Conservation (phyloP, 495 filamentous ascomycete species). For the Emericellopsis terricola region DNA sequence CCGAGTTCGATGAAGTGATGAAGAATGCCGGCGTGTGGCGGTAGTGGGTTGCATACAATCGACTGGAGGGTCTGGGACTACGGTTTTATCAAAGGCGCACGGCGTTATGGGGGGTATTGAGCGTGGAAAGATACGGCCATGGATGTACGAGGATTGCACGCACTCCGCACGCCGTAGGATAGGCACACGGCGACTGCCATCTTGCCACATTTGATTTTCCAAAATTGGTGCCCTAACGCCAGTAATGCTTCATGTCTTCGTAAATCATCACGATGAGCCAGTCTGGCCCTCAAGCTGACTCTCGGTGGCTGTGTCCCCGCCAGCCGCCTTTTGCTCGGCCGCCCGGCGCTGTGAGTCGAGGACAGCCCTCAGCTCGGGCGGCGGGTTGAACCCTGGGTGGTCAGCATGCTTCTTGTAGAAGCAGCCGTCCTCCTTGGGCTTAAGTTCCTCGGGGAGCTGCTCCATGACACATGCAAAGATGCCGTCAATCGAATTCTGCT, state of each 20-base stretch:
- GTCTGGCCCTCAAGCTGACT: too few relatives aligned
- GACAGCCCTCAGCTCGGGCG: conserved; percentile 29
- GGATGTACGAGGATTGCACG: too few relatives aligned
- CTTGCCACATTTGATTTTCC: not conserved
- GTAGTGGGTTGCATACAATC: conserved; percentile 11
- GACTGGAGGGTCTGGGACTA: too few relatives aligned
- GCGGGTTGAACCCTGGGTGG: conserved; percentile 36
- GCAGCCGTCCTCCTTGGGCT: conserved; percentile 49
- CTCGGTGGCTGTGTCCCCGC: too few relatives aligned
- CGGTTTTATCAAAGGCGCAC: too few relatives aligned
- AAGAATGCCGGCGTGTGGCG: conserved; percentile 63
- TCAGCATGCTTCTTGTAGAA: conserved; percentile 46
- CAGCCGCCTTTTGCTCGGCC: conserved; percentile 13
- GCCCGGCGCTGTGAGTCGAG: conserved; percentile 27
- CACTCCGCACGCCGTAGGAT: not conserved
- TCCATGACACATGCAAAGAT: conserved; percentile 52
- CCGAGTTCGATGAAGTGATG: conserved; percentile 80
- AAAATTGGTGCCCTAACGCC: too few relatives aligned
- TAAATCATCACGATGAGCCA: too few relatives aligned
- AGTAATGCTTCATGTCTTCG: too few relatives aligned
- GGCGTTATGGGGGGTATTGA: too few relatives aligned
- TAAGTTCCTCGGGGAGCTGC: conserved; percentile 45
- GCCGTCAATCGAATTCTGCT: conserved; percentile 51
- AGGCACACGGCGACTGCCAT: not conserved
- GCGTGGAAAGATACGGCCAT: too few relatives aligned